Conservation (phyloP, 2,329 filamentous ascomycete species). For the Ophiostoma fasciatum region DNA sequence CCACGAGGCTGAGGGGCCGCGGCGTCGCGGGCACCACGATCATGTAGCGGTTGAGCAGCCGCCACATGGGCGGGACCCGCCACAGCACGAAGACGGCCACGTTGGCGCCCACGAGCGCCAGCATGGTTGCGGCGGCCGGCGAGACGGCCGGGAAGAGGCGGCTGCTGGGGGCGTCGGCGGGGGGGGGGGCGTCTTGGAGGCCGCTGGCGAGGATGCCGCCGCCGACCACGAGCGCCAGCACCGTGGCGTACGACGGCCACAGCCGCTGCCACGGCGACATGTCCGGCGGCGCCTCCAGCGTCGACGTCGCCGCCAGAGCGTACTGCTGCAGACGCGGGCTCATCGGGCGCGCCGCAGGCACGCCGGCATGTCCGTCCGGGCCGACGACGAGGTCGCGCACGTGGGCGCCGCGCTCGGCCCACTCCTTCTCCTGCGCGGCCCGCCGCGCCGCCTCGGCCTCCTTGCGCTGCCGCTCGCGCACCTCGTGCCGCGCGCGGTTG, state of each 20-base stretch:
- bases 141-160: constrained; percentile 47
- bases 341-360: constrained; percentile 12
- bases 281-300: constrained; percentile 35
- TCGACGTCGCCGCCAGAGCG: constrained; percentile 30
- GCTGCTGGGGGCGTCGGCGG: constrained; percentile 21
- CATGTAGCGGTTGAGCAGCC: constrained; percentile 53
- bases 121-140: constrained; percentile 49
- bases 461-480: constrained; percentile 18
- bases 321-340: constrained; percentile 27
- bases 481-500: constrained; percentile 34
- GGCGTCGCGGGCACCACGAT: constrained; percentile 50
- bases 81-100: constrained; percentile 40
- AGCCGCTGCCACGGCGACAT: constrained; percentile 39
- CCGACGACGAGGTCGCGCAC: constrained; percentile 5
- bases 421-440: constrained; percentile 7
- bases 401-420: constrained; percentile 26
- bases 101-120: constrained; percentile 46
- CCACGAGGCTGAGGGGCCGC: constrained; percentile 43
- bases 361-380: constrained; percentile 9
- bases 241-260: constrained; percentile 36
- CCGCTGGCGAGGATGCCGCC: constrained; percentile 26
- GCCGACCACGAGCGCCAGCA: constrained; percentile 28
- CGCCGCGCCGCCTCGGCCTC: constrained; percentile 18
- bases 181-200: constrained; percentile 31
- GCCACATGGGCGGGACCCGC: constrained; percentile 51